These are phyloP conservation scores for Fusarium miscanthi DNA, from an alignment of 2,329 filamentous ascomycete genomes.

Conservation along the genomic window DNA sequence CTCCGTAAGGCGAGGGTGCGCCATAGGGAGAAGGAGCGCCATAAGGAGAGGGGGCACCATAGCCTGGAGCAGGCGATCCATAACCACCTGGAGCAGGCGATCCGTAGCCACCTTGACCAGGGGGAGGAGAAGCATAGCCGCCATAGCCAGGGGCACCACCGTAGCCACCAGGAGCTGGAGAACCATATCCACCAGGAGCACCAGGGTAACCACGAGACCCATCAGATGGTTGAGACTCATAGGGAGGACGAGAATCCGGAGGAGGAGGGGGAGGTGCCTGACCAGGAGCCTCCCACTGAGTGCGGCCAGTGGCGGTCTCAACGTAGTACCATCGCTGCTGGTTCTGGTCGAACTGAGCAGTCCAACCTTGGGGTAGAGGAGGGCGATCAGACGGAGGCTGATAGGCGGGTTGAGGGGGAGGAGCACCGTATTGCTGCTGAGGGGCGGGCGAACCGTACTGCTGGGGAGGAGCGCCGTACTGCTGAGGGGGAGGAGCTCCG, in stretches of 20 bases:
- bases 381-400: slow-evolving; percentile 56
- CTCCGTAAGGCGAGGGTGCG: slow-evolving; percentile 27
- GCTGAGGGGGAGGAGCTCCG: slow-evolving; percentile 49
- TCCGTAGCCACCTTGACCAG: slow-evolving; percentile 30
- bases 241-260: slow-evolving; percentile 37
- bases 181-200: slow-evolving; percentile 35
- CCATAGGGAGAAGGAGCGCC: slow-evolving; percentile 17
- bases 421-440: slow-evolving; percentile 40
- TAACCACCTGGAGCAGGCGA: slow-evolving; percentile 37
- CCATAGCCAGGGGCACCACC: slow-evolving; percentile 38
- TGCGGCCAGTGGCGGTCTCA: slow-evolving; percentile 68
- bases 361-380: slow-evolving; percentile 70
- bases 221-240: slow-evolving; percentile 37
- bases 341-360: slow-evolving; percentile 70
- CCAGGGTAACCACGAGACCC: slow-evolving; percentile 43
- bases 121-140: slow-evolving; percentile 30
- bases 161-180: slow-evolving; percentile 33
- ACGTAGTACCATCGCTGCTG: slow-evolving; percentile 73
- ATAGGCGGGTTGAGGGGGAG: slow-evolving; percentile 47
- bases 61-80: slow-evolving; percentile 28
- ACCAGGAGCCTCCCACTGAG: slow-evolving; percentile 72
- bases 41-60: slow-evolving; percentile 29
- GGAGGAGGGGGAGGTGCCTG: slow-evolving; percentile 43
- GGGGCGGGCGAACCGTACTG: slow-evolving; percentile 39
- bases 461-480: slow-evolving; percentile 21